Evolutionary conservation across 441 rosid species (phyloP).

Genomic region (Lepidium campestre): DNA sequence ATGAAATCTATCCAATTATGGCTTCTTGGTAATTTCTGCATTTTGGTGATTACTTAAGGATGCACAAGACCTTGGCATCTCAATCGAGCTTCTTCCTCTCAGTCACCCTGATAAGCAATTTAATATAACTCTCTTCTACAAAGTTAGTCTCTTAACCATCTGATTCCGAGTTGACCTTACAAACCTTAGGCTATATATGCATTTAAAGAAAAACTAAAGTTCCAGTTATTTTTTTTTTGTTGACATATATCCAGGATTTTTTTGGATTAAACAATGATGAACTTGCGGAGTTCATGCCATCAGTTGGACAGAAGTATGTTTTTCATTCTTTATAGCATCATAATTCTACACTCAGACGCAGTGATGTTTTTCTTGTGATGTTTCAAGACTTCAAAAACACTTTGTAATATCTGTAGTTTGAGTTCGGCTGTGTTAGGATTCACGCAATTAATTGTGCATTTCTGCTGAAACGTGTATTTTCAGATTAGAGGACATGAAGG

Average conservation of each 20-base stretch:
- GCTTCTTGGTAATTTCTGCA: background rate
- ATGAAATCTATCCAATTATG: background rate
- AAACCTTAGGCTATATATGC: background rate
- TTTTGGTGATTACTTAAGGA: conserved; percentile 47
- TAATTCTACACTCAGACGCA: background rate
- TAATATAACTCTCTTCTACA: conserved; percentile 52
- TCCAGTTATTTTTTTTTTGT: background rate
- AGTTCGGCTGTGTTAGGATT: background rate
- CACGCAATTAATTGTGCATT: background rate
- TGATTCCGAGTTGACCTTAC: conserved; percentile 18
- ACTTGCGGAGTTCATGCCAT: conserved; percentile 52
- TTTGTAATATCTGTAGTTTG: background rate
- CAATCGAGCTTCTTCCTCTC: conserved; percentile 88
- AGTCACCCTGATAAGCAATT: conserved; percentile 58
- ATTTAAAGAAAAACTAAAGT: background rate
- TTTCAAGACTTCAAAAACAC: background rate
- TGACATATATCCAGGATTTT: conserved; percentile 51
- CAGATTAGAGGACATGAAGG: conserved; percentile 90
- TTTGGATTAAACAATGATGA: conserved; percentile 67
- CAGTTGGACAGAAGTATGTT: conserved; percentile 62
- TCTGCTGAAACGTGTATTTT: conserved; percentile 18
- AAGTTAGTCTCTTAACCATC: conserved; percentile 28
- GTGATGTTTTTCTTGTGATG: background rate
- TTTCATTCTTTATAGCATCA: background rate
- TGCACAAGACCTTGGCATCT: conserved; percentile 92